Evolutionary conservation across 2,329 filamentous ascomycete genomes (phyloP), one percentile per base, ranked within the genome.

Genomic region (Colletotrichum orbiculare): DNA sequence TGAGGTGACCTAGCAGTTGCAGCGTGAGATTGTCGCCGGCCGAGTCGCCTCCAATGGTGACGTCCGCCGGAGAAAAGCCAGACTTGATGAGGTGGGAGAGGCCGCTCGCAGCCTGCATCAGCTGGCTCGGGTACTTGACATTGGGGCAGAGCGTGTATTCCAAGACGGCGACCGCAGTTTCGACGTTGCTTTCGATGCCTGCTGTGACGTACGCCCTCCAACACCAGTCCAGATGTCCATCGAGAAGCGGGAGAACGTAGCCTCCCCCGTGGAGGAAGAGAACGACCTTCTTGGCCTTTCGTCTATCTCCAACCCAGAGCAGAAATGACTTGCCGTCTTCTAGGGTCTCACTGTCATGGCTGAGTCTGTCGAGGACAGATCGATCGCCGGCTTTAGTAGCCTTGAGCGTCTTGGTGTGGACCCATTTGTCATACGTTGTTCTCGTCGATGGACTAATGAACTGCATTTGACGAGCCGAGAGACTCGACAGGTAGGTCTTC

Each of bases 31-130:
- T 76, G 2, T 71, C 76, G 8, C 75, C 75, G 0, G 73, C 74
- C 38, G 75, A 77, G 47, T 78, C 75, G 8, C 75, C 76, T 3
- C 74, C 76, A 10, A 78, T 58, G 8, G 75, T 50, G 8, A 76
- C 59, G 39, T 75, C 63, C 11, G 61, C 35, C 0, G 74, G 71
- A 4, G 33, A 43, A 33, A 74, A 59, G 3, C 73, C 73, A 4
- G 59, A 57, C 0, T 53, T 38, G 1, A 76, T 54, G 2, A 75
- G 37, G 13, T 70, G 66, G 4, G 49, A 52, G 12, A 76, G 61
- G 8, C 63, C 74, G 5, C 60, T 66, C 0, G 63, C 70, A 0
- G 74, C 73, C 49, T 77, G 74, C 10, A 49, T 55, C 11, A 77
- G 68, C 48, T 75, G 74, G 0, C 47, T 42, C 0, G 75, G 75